Evolutionary conservation across 257 asterid species (phyloP).

Genomic region (Ajuga chamaepitys): DNA sequence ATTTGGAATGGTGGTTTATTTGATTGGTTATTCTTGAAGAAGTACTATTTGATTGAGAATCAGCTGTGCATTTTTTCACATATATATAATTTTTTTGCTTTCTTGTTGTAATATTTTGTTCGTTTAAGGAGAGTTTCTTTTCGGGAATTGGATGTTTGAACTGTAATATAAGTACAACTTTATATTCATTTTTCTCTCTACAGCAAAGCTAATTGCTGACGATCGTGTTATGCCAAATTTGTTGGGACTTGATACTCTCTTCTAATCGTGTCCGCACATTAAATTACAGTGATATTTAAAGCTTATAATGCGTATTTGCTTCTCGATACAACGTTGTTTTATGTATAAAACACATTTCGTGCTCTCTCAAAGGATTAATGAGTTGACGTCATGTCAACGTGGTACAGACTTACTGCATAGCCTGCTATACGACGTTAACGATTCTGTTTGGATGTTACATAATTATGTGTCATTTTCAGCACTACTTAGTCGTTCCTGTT

Average conservation of each 20-base stretch:
- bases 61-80: constrained; percentile 10
- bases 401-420: constrained; percentile 21
- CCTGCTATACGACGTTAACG: constrained; percentile 25
- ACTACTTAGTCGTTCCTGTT: constrained; percentile 1
- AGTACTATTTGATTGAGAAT: constrained; percentile 26
- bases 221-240: constrained; percentile 1
- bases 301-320: no score
- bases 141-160: constrained; percentile 22
- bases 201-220: neutral
- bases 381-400: constrained; percentile 7
- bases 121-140: constrained; percentile 7
- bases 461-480: constrained; percentile 13
- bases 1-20: constrained; percentile 12
- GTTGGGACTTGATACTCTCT: no score
- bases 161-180: constrained; percentile 23
- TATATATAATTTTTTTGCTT: neutral
- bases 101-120: constrained; percentile 7
- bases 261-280: no score
- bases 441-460: constrained; percentile 8
- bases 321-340: no score
- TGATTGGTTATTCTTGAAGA: constrained; percentile 33
- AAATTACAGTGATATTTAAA: no score
- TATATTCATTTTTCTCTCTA: neutral
- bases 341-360: no score
- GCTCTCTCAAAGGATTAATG: no score